Evolutionary conservation across 176 grass and related monocot species (phyloP), one percentile per base, ranked within the genome.

Genomic region (Bolboschoenus planiculmis): DNA sequence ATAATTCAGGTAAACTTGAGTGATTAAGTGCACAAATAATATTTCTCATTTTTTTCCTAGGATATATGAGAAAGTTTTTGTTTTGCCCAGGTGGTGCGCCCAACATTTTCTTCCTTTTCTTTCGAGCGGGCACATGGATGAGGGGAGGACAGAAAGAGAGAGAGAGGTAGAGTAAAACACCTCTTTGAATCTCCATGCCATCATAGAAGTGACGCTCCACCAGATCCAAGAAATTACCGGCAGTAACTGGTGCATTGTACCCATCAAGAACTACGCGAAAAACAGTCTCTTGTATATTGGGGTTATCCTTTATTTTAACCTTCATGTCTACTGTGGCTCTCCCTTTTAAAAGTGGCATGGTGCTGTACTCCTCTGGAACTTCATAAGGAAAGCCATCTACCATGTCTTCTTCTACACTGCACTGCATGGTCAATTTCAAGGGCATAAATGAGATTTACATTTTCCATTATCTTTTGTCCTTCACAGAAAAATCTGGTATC

Each of bases 341-440:
- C 84, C 96, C 96, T 87, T 99, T 93, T 75, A 99, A 90, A 85
- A 95, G 90, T 87, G 96, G 96, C 92, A 99, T 86, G 84, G 13
- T 91, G 46, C 83, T 88, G 85, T 93, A 99, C 46, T 99, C 96
- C 77, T 95, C 96, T 58, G 96, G 96, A 10, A 99, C 84, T 87
- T 95, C 90, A 80, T 78, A 95, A 7, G 92, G 96, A 84, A 99
- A 99, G 62, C 92, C 90, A 90, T 91, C 96, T 10, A 99, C 79
- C 96, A 99, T 99, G 85, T 99, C 96, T 93, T 99, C 96, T 99
- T 99, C 96, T 95, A 99, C 84, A 89, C 96, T 99, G 96, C 96
- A 95, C 96, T 99, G 92, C 96, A 97, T 88, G 89, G 92, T 93
- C 75, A 91, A 90, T 97, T 86, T 90, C 87, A 95, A 84, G 82